A percentile compares a stretch with the other conserved stretches of the same genome.
Evolutionary conservation across 805 yeast genomes (phyloP).

Genomic region (Metschnikowia borealis): DNA sequence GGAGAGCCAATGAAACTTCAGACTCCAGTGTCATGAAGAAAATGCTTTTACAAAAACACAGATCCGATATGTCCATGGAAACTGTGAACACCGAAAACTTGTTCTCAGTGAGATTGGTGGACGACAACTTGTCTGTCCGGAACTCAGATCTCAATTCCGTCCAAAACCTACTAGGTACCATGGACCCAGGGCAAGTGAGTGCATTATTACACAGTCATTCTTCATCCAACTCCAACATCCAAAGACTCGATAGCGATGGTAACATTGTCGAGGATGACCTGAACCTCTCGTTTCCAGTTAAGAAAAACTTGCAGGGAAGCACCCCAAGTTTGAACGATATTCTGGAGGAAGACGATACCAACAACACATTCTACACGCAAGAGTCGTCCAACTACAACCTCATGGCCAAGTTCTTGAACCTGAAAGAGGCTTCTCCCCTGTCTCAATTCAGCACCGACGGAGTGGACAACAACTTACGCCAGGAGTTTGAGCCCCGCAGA

Average conservation of each 20-base stretch:
- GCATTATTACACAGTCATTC: conserved; percentile 19
- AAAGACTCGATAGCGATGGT: conserved; percentile 44
- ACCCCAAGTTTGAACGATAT: conserved; percentile 11
- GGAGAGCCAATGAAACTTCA: conserved; percentile 39
- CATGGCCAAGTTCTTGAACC: conserved; percentile 15
- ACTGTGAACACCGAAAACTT: conserved; percentile 85
- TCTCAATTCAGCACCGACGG: conserved; percentile 4
- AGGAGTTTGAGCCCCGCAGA: conserved; percentile 29
- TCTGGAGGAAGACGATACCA: conserved; percentile 13
- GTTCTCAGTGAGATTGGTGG: conserved; percentile 72
- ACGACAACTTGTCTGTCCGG: conserved; percentile 39
- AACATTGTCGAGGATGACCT: conserved; percentile 29
- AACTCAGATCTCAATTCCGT: conserved; percentile 19
- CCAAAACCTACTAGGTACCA: conserved; percentile 21
- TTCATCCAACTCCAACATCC: conserved; percentile 39
- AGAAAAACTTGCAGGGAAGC: conserved; percentile 13
- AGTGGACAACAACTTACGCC: conserved; percentile 13
- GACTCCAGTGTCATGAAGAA: conserved; percentile 23
- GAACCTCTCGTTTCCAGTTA: conserved; percentile 1
- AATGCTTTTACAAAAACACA: conserved; percentile 14
- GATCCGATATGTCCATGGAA: conserved; percentile 65
- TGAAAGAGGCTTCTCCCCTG: conserved; percentile 4
- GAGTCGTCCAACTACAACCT: conserved; percentile 17
- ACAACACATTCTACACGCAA: conserved; percentile 10
- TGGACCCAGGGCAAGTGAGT: conserved; percentile 23